Evolutionary conservation across 2,329 filamentous ascomycete genomes (phyloP), one percentile per base, ranked within the genome.

Genomic region (Cladosporium oxysporum): DNA sequence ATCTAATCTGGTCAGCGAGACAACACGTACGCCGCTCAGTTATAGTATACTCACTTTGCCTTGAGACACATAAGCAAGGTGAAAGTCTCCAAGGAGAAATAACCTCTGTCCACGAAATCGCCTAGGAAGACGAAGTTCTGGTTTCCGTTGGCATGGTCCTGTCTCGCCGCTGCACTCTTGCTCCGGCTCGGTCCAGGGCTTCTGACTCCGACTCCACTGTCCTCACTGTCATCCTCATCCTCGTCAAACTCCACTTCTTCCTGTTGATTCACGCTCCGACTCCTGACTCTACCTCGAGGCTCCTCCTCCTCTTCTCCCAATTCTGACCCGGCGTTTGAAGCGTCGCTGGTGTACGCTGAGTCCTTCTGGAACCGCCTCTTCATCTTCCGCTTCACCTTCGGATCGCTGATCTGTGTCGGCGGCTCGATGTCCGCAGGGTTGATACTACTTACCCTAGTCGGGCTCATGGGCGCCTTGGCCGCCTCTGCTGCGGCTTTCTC

Each of bases 391-490:
- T 89, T 90, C 57, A 95, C 83, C 77, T 93, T 95, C 3, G 93
- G 92, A 74, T 97, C 89, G 65, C 89, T 95, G 72, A 97, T 97
- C 72, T 91, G 89, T 16, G 90, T 91, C 1, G 94, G 93, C 4
- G 94, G 93, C 78, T 97, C 93, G 73, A 98, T 89, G 76, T 96
- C 93, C 70, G 92, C 91, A n/a, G 92, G 91, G 61, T 87, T 94
- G 76, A 97, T 96, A 55, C 61, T 63, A 57, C 37, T 63, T 16
- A 63, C 61, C 33, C 61, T 53, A 26, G 16, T 70, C 93, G 86
- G 11, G 33, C 61, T 63, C 33, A 44, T 44, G 11, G 61, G 61
- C 88, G 62, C 35, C 5, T 62, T 55, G 18, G 66, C 69, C 14
- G 68, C 70, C 44, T 61, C 55, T 10, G 69, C 70, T 23, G 69